phyloP scores from a whole-genome alignment of 1,139 yeast species.

The Cylindricascospora bacillispora region DNA sequence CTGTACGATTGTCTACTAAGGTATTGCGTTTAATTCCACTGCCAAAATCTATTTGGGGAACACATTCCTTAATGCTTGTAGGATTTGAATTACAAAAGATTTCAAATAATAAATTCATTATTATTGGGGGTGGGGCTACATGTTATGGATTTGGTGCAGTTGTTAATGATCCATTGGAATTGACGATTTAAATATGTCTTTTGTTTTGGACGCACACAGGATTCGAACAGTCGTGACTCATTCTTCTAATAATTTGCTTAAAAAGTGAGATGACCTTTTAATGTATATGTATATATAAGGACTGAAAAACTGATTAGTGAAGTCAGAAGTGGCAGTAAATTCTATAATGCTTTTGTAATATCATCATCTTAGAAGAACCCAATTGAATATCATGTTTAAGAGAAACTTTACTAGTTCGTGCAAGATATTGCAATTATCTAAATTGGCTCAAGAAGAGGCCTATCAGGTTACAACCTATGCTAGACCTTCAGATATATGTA shows the following conservation, averaged over 20 bases:
- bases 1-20: slow-evolving; percentile 23
- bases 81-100: slow-evolving; percentile 38
- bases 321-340: too few relatives aligned
- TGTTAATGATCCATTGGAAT: slow-evolving; percentile 32
- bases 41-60: slow-evolving; percentile 28
- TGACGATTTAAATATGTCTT: slow-evolving; percentile 4
- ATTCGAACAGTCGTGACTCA: neutral
- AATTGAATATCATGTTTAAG: too few relatives aligned
- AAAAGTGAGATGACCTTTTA: too few relatives aligned
- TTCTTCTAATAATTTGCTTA: too few relatives aligned
- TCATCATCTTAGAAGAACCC: too few relatives aligned
- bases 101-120: slow-evolving; percentile 15
- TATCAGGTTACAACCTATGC: slow-evolving; percentile 26
- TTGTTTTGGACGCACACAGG: neutral
- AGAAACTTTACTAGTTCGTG: slow-evolving; percentile 10
- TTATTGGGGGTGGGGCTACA: slow-evolving; percentile 69
- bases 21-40: slow-evolving; percentile 24
- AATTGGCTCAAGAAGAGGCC: too few relatives aligned
- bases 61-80: slow-evolving; percentile 33
- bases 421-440: too few relatives aligned
- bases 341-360: too few relatives aligned
- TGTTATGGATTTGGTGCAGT: slow-evolving; percentile 75
- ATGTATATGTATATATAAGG: neutral
- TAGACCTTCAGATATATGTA: slow-evolving; percentile 22
- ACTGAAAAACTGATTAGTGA: neutral